phyloP scores from a whole-genome alignment of 441 rosid species.

The Aleurites moluccanus region DNA sequence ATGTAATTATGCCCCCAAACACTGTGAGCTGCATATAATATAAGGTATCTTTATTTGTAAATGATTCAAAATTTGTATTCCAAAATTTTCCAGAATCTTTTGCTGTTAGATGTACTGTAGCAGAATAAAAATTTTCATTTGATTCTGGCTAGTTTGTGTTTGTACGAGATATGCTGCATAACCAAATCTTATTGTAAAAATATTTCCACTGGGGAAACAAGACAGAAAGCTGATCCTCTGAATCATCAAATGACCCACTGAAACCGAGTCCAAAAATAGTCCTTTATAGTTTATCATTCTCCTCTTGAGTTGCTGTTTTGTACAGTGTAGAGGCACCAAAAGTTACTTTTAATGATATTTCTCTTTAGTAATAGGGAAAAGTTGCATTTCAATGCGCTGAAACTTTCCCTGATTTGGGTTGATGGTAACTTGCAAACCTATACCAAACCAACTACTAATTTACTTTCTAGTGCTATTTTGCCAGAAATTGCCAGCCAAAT shows the following conservation, averaged over 20 bases:
- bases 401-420: neutral
- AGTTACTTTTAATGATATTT: neutral
- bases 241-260: neutral
- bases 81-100: constrained; percentile 8
- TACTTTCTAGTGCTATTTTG: neutral
- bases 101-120: constrained; percentile 28
- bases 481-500: neutral
- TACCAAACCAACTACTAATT: neutral
- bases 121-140: constrained; percentile 11
- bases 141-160: neutral
- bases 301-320: neutral
- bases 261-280: neutral
- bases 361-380: neutral
- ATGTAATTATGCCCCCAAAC: constrained; percentile 34
- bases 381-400: neutral
- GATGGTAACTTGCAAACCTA: neutral
- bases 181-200: neutral
- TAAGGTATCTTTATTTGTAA: constrained; percentile 6
- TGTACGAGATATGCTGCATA: neutral
- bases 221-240: neutral
- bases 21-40: constrained; percentile 21
- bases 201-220: neutral
- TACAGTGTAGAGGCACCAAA: neutral
- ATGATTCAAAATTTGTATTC: constrained; percentile 23
- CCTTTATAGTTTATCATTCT: neutral